Conservation (phyloP, 208 protist genomes). For the Zelonia costaricensis region DNA sequence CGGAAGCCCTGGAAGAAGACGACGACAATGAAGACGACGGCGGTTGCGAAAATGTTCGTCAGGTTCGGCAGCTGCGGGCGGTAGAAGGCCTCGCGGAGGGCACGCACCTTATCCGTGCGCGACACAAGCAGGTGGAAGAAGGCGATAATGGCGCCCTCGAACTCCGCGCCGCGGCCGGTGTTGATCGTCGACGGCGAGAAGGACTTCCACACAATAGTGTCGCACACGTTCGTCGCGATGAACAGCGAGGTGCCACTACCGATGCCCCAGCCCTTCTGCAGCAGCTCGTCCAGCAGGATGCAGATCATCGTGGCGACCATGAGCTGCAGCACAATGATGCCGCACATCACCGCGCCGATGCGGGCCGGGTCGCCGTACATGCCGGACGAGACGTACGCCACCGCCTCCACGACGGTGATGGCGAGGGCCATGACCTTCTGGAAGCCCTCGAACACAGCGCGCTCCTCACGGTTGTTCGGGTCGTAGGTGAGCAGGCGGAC, state of each 20-base stretch:
- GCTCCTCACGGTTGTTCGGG: constrained; percentile 94
- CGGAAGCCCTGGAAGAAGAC: constrained; percentile 99
- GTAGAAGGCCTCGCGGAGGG: constrained; percentile 99
- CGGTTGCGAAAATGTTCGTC: constrained; percentile 99
- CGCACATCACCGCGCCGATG: constrained; percentile 94
- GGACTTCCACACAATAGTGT: constrained; percentile 99
- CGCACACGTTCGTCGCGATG: constrained; percentile 99
- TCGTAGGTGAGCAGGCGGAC: constrained; percentile 97
- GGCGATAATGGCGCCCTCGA: constrained; percentile 99
- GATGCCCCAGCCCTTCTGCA: constrained; percentile 99
- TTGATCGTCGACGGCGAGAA: constrained; percentile 99
- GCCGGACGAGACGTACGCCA: constrained; percentile 97
- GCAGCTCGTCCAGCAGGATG: constrained; percentile 98
- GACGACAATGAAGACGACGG: constrained; percentile 99
- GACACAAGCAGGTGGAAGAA: constrained; percentile 98
- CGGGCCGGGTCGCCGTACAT: constrained; percentile 99
- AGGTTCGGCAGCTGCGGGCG: constrained; percentile 99
- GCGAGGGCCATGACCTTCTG: constrained; percentile 98
- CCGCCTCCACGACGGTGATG: constrained; percentile 98
- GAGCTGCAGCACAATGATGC: constrained; percentile 99
- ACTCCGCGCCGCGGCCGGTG: constrained; percentile 97
- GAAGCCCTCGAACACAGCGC: constrained; percentile 96
- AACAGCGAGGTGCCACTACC: constrained; percentile 99
- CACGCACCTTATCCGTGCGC: constrained; percentile 96
- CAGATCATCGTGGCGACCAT: constrained; percentile 98